phyloP scores from a whole-genome alignment of 2,329 filamentous ascomycete genomes.

The Apiospora pterosperma region DNA sequence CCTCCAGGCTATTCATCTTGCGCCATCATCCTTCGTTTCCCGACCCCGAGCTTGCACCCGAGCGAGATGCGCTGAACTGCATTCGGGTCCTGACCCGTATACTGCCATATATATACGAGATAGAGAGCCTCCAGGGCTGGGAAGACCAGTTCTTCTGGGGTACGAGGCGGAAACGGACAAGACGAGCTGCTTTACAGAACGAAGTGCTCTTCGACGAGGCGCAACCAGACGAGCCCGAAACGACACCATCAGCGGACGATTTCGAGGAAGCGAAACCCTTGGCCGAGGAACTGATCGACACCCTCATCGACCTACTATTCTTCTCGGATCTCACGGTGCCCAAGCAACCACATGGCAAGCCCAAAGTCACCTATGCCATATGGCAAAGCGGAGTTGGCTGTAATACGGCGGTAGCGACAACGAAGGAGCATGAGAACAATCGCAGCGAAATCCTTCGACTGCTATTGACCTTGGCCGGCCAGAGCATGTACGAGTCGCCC shows the following conservation, averaged over 20 bases:
- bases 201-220: constrained; percentile 85
- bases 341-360: constrained; percentile 63
- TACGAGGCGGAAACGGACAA: constrained; percentile 66
- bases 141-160: constrained; percentile 94
- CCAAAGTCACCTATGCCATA: constrained; percentile 87
- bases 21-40: constrained; percentile 90
- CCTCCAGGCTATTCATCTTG: constrained; percentile 76
- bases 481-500: constrained; percentile 89
- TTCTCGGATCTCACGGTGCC: constrained; percentile 87
- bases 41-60: constrained; percentile 74
- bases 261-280: constrained; percentile 83
- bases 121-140: constrained; percentile 77
- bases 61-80: constrained; percentile 91
- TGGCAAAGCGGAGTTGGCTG: constrained; percentile 98
- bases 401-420: constrained; percentile 83
- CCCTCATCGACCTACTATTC: constrained; percentile 84
- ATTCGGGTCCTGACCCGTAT: constrained; percentile 86
- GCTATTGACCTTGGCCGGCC: constrained; percentile 79
- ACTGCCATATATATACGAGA: constrained; percentile 89
- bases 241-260: constrained; percentile 50
- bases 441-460: constrained; percentile 85
- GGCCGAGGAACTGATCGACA: constrained; percentile 89
- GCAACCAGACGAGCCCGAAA: constrained; percentile 45
- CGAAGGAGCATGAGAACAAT: constrained; percentile 90
- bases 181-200: constrained; percentile 58